phyloP scores from a whole-genome alignment of 352 stramenopile species.

The Phytophthora litchii region DNA sequence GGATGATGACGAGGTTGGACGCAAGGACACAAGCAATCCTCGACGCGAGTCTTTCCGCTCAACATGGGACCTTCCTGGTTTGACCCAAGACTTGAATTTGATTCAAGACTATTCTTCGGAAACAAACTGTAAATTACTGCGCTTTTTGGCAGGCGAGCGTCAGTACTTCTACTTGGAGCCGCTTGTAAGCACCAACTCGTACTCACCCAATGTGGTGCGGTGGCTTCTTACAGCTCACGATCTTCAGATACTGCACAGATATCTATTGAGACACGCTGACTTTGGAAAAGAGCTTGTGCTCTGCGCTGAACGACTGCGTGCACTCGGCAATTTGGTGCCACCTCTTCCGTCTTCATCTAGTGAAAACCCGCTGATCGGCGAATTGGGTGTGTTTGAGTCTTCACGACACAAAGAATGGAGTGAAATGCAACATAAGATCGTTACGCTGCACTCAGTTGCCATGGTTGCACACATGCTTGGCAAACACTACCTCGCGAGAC shows the following conservation, averaged over 20 bases:
- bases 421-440: slow-evolving; percentile 54
- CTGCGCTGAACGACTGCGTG: slow-evolving; percentile 35
- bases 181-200: slow-evolving; percentile 23
- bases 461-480: slow-evolving; percentile 65
- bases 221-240: slow-evolving; percentile 51
- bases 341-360: slow-evolving; percentile 15
- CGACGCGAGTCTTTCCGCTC: slow-evolving; percentile 58
- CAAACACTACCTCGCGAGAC: slow-evolving; percentile 53
- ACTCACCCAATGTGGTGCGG: slow-evolving; percentile 25
- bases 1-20: slow-evolving; percentile 5
- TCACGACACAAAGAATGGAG: slow-evolving; percentile 60
- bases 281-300: slow-evolving; percentile 42
- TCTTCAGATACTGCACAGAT: slow-evolving; percentile 43
- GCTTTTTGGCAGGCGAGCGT: slow-evolving; percentile 62
- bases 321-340: slow-evolving; percentile 30
- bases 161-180: slow-evolving; percentile 85
- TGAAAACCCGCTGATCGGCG: slow-evolving; percentile 2
- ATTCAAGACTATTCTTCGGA: slow-evolving; percentile 81
- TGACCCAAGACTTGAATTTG: slow-evolving; percentile 72
- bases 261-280: slow-evolving; percentile 30
- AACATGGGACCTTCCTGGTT: slow-evolving; percentile 59
- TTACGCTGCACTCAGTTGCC: slow-evolving; percentile 59
- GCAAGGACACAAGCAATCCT: slow-evolving; percentile 17
- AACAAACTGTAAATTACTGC: slow-evolving; percentile 64
- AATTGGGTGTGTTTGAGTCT: slow-evolving; percentile 47